Evolutionary conservation across 805 yeast species (phyloP).

Genomic region (Metschnikowia shivogae): DNA sequence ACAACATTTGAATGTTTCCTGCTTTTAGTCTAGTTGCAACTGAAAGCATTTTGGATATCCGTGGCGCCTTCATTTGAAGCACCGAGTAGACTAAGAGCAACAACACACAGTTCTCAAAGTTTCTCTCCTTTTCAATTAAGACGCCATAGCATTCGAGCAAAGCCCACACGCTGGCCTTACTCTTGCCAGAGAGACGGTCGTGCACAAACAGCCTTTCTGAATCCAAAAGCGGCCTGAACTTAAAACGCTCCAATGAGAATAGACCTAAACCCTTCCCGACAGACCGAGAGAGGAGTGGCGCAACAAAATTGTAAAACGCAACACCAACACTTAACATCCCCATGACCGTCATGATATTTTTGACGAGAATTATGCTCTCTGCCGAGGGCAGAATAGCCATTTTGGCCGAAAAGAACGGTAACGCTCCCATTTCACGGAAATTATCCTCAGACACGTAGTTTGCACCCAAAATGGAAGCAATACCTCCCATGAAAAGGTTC

Average conservation of each 20-base stretch:
- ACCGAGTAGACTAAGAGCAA: constrained; percentile 27
- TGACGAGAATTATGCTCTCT: background rate
- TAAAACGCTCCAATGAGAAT: background rate
- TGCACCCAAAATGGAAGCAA: constrained; percentile 62
- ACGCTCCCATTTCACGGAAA: constrained; percentile 44
- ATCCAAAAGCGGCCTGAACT: background rate
- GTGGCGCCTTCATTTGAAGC: constrained; percentile 21
- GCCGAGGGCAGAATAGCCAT: background rate
- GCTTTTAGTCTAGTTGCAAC: constrained; percentile 25
- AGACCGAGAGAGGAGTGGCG: background rate
- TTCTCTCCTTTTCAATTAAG: constrained; percentile 26
- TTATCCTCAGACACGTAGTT: constrained; percentile 51
- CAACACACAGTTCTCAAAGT: constrained; percentile 33
- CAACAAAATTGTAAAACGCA: background rate
- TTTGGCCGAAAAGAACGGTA: constrained; percentile 31
- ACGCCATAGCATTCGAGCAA: constrained; percentile 26
- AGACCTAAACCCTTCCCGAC: background rate
- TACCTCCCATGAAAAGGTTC: constrained; percentile 57
- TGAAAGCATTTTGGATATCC: constrained; percentile 18
- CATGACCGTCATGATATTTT: constrained; percentile 1
- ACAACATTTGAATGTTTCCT: constrained; percentile 26
- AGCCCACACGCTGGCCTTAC: constrained; percentile 10
- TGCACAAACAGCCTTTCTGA: constrained; percentile 15
- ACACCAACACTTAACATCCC: background rate
- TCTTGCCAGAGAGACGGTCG: constrained; percentile 17